phyloP scores from a whole-genome alignment of 2,329 filamentous ascomycete genomes.

The Calonectria pseudoturangicola region DNA sequence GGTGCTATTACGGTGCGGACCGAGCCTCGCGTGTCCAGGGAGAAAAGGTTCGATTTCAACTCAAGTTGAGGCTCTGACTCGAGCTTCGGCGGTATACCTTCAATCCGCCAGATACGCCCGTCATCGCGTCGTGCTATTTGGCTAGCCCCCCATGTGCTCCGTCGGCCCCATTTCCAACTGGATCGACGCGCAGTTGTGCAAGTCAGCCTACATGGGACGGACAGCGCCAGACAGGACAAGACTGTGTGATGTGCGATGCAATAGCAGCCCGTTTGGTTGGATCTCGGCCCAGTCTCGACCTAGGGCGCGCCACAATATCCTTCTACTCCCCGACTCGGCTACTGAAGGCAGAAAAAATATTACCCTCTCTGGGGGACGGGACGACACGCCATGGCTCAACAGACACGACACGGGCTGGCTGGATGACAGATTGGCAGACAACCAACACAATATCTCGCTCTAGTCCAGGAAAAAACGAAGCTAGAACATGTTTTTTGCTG shows the following conservation, averaged over 20 bases:
- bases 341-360: slow-evolving; percentile 32
- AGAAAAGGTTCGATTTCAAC: slow-evolving; percentile 12
- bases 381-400: slow-evolving; percentile 4
- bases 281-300: slow-evolving; percentile 46
- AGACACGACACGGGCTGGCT: not conserved
- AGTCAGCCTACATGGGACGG: slow-evolving; percentile 25
- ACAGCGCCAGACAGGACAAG: slow-evolving; percentile 18
- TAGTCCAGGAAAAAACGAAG: not conserved
- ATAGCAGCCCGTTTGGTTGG: slow-evolving; percentile 34
- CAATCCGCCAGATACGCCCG: slow-evolving; percentile 16
- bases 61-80: slow-evolving; percentile 26
- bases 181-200: slow-evolving; percentile 26
- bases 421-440: slow-evolving; percentile 18
- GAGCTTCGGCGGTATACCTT: not conserved
- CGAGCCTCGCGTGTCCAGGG: slow-evolving; percentile 34
- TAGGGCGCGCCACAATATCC: slow-evolving; percentile 42
- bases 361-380: slow-evolving; percentile 1
- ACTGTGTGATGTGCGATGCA: slow-evolving; percentile 25
- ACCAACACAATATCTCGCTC: slow-evolving; percentile 35
- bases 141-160: slow-evolving; percentile 11
- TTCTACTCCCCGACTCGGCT: slow-evolving; percentile 34
- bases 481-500: slow-evolving; percentile 25
- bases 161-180: slow-evolving; percentile 24
- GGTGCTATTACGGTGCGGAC: slow-evolving; percentile 27
- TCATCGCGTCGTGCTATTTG: slow-evolving; percentile 9